Evolutionary conservation across 306 rosid genomes (phyloP).

Genomic region (Myrica gale): DNA sequence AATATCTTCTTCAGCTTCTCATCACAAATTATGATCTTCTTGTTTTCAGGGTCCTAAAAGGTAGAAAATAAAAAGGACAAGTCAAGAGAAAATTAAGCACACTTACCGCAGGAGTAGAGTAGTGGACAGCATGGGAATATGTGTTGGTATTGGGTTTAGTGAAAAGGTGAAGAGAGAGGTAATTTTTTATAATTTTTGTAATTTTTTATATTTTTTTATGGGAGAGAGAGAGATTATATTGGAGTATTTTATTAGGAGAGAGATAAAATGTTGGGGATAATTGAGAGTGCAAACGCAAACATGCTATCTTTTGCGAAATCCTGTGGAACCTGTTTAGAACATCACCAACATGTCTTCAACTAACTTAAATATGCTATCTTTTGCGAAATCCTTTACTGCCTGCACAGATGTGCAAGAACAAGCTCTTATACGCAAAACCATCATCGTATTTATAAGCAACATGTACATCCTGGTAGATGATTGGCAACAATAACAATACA

Average conservation of each 20-base stretch:
- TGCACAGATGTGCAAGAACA: neutral
- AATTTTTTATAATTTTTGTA: no score
- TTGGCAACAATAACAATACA: neutral
- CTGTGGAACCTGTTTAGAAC: neutral
- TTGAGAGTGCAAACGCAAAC: no score
- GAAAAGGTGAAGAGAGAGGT: no score
- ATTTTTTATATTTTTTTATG: no score
- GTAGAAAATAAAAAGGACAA: slow-evolving; percentile 15
- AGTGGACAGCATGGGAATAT: no score
- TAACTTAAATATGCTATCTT: neutral
- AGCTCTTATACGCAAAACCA: neutral
- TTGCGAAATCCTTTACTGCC: neutral
- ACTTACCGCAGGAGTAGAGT: neutral
- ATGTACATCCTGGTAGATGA: neutral
- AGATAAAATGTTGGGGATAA: no score
- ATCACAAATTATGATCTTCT: slow-evolving; percentile 67
- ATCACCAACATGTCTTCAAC: neutral
- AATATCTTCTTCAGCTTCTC: slow-evolving; percentile 92
- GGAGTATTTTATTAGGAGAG: no score
- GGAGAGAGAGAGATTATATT: no score
- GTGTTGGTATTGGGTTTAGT: no score
- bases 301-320: no score
- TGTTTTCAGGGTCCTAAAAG: slow-evolving; percentile 72
- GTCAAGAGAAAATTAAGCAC: slow-evolving; percentile 22
- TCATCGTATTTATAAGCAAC: neutral